phyloP scores from a whole-genome alignment of 1,284 basidiomycete species.

The Cryptococcus maquisensis region DNA sequence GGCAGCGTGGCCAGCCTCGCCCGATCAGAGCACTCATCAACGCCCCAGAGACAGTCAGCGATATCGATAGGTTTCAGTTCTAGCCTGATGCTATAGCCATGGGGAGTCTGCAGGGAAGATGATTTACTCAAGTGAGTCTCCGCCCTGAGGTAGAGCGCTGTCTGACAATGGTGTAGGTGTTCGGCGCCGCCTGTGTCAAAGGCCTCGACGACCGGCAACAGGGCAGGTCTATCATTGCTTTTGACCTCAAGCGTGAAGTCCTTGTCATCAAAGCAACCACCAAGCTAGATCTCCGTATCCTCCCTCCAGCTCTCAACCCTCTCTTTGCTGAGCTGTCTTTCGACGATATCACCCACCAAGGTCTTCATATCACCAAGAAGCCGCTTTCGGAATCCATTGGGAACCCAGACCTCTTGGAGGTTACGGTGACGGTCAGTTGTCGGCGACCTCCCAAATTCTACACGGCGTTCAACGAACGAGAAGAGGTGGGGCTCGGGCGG shows the following conservation, averaged over 20 bases:
- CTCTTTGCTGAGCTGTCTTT: conserved; percentile 39
- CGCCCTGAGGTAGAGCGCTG: not conserved
- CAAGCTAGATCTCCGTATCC: conserved; percentile 6
- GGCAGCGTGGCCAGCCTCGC: conserved; percentile 7
- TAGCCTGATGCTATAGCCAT: conserved; percentile 30
- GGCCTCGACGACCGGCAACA: conserved; percentile 9
- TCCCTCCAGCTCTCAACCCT: conserved; percentile 32
- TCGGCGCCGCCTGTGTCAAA: conserved; percentile 21
- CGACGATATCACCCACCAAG: conserved; percentile 36
- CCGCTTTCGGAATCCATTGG: not conserved
- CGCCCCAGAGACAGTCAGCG: not conserved
- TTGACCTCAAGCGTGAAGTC: conserved; percentile 34
- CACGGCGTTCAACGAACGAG: conserved; percentile 21
- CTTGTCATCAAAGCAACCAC: conserved; percentile 27
- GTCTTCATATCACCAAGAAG: conserved; percentile 27
- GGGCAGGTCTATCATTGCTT: conserved; percentile 29
- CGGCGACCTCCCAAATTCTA: conserved; percentile 41
- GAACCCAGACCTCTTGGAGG: not conserved
- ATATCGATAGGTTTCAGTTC: conserved; percentile 27
- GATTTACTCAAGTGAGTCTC: conserved; percentile 25
- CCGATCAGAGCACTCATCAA: not conserved
- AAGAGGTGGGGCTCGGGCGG: too few species aligned
- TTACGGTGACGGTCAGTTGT: conserved; percentile 34
- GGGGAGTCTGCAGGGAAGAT: conserved; percentile 23
- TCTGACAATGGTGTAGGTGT: conserved; percentile 17